Percentiles rank a stretch among this genome's conserved stretches.
These are phyloP conservation scores for Betula pendula DNA, from an alignment of 306 rosid species.

Conservation along the genomic window DNA sequence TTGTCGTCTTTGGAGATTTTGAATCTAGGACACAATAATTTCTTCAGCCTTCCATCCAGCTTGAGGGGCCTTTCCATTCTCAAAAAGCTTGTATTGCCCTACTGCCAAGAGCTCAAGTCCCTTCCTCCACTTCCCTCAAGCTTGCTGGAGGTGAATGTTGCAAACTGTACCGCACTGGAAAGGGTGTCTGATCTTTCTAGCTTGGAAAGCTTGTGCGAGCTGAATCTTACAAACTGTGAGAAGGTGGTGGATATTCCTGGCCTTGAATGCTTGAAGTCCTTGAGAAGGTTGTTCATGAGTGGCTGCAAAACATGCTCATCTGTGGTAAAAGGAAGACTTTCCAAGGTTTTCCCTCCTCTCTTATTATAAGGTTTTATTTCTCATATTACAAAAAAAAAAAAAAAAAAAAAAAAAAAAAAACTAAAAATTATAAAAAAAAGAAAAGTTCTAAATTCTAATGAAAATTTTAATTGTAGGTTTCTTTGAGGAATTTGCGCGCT, in stretches of 20 bases:
- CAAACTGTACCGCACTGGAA: slow-evolving; percentile 50
- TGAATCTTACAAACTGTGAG: slow-evolving; percentile 59
- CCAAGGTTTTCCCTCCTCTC: slow-evolving; percentile 46
- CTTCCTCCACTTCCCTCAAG: slow-evolving; percentile 73
- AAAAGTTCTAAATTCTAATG: neutral
- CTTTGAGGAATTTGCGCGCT: slow-evolving; percentile 48
- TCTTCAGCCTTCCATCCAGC: slow-evolving; percentile 65
- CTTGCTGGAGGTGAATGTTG: slow-evolving; percentile 42
- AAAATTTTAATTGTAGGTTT: slow-evolving; percentile 40
- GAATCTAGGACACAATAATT: slow-evolving; percentile 41
- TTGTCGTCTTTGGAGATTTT: slow-evolving; percentile 43
- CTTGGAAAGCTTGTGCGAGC: slow-evolving; percentile 38
- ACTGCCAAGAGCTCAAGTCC: slow-evolving; percentile 45
- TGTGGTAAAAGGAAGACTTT: slow-evolving; percentile 38
- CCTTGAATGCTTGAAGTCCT: slow-evolving; percentile 58
- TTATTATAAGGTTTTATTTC: neutral
- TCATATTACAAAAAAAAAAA: neutral
- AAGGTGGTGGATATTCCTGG: slow-evolving; percentile 59
- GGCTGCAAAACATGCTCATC: slow-evolving; percentile 55
- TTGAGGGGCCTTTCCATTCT: slow-evolving; percentile 51
- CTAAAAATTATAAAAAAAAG: neutral
- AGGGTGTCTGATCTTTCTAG: slow-evolving; percentile 49
- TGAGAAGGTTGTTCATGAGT: slow-evolving; percentile 47
- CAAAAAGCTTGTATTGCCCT: slow-evolving; percentile 31
- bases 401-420: neutral